Evolutionary conservation across 2,329 filamentous ascomycete genomes (phyloP), one percentile per base, ranked within the genome.

Genomic region (Didymella pinodella): DNA sequence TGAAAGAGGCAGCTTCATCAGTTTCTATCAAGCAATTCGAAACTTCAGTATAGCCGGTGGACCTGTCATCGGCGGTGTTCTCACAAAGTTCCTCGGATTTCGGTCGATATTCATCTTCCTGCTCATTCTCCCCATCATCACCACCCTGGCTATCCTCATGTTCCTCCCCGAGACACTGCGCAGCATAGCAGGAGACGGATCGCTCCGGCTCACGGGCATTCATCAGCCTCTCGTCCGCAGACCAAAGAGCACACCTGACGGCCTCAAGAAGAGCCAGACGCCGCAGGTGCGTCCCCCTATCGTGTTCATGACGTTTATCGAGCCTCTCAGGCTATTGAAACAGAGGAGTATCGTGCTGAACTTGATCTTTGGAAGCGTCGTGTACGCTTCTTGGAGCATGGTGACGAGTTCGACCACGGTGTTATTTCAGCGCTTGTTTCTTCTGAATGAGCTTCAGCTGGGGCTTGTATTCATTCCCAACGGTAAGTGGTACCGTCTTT

Each of bases 81-180:
- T 73, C 2, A 47, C 71, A 3, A 68, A 74, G 18, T 73, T 65
- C 31, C 51, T 73, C 2, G 66, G 67, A n/a, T 75, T 71, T 59
- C 67, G 78, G 38, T 77, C 78, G 2, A 80, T 85, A 6, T 86
- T 86, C 61, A 84, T 83, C 79, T 83, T 85, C 55, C 74, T 86
- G 75, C 74, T 82, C 38, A 82, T 85, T 20, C 72, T 83, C 47
- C 75, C 79, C 0, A 77, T 73, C 0, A 66, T 61, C n/a, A 77
- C 75, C 44, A 53, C 80, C 7, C 16, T 75, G 6, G 18, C 75
- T 0, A 57, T 80, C 1, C 47, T 75, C n/a, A n/a, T 77, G 1
- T 47, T 78, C 1, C 59, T 82, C 0, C 80, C 80, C 0, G 80
- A 82, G 59, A 82, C 80, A 0, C 65, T 63, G 18, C 58, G 67